Evolutionary conservation across 1,284 basidiomycete genomes (phyloP), one percentile per base, ranked within the genome.

Genomic region (Heterobasidion irregulare): DNA sequence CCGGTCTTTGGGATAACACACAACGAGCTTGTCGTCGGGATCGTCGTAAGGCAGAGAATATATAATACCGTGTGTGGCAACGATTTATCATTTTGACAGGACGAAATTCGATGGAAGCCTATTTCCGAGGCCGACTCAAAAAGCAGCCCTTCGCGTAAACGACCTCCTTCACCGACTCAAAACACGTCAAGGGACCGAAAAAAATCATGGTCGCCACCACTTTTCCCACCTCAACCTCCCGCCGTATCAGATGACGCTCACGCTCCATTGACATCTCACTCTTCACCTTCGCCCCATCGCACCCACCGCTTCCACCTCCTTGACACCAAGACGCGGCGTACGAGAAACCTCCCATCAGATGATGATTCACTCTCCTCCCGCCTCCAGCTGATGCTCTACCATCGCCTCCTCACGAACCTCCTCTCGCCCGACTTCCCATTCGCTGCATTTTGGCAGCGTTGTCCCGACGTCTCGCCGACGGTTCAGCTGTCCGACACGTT

Each of bases 321-420:
- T 15, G 92, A 94, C 64, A 88, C 84, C 52, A 94, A 94, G 67
- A 92, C 91, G 7, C 79, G 92, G 16, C 73, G 71, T 6, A 67
- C 66, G 0, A 64, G 72, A 0, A 75, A 68, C 7, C 58, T 93
- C 2, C 92, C 92, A 0, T 66, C 72, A 8, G 74, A 83, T 15
- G 76, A 77, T 47, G 89, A 92, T 63, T 77, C 83, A 0, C 64
- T 80, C 13, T 70, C 82, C 0, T 81, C 90, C 0, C 79, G 80
- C n/a, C 70, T 92, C 16, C 92, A 94, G 66, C 76, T 94, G 5
- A 93, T 93, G 89, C 67, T 92, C 34, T 94, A 94, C 68, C 81
- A 85, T 63, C 83, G 84, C 51, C 78, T 94, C 47, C 72, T 94
- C 12, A 76, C 78, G 44, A 69, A 67, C 16, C 69, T 88, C 12